Percentiles rank a stretch among this genome's conserved stretches.
phyloP scores from a whole-genome alignment of 805 yeast species.

The Candida endomychidarum region DNA sequence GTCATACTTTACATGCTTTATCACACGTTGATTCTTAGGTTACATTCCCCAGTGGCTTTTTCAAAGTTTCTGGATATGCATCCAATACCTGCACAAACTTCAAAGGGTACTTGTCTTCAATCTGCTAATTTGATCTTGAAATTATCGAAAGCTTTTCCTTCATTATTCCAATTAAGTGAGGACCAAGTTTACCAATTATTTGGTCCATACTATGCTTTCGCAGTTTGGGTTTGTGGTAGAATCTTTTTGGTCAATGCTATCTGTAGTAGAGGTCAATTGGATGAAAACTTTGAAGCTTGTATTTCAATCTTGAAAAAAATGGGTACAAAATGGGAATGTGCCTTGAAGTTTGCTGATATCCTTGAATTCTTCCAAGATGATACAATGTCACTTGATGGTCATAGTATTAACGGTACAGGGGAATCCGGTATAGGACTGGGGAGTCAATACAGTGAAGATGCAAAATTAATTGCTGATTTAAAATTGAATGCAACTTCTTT shows the following conservation, averaged over 20 bases:
- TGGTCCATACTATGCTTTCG: conserved; percentile 21
- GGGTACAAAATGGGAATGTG: conserved; percentile 18
- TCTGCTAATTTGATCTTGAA: conserved; percentile 14
- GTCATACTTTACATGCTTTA: conserved; percentile 18
- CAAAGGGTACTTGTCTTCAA: conserved; percentile 14
- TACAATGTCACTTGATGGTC: conserved; percentile 11
- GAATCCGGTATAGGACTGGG: conserved; percentile 8
- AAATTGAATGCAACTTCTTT: conserved; percentile 19
- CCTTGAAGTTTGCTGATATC: conserved; percentile 19
- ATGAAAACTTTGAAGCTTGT: conserved; percentile 14
- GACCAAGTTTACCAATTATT: conserved; percentile 13
- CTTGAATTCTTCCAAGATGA: conserved; percentile 18
- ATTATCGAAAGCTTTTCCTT: conserved; percentile 11
- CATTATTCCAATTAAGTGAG: conserved; percentile 7
- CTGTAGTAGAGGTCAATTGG: conserved; percentile 11
- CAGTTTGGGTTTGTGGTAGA: conserved; percentile 20
- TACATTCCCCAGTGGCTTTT: conserved; percentile 18
- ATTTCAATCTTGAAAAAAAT: conserved; percentile 13
- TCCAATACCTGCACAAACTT: conserved; percentile 16
- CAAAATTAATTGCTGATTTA: conserved; percentile 17
- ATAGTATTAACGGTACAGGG: conserved; percentile 11
- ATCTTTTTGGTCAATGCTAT: conserved; percentile 17
- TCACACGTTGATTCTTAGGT: conserved; percentile 17
- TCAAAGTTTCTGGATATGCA: conserved; percentile 16
- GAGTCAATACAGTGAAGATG: conserved; percentile 13